Percentiles rank a stretch among this genome's conserved stretches.
Conservation (phyloP, 2,329 filamentous ascomycete genomes). For the Cladophialophora carrionii region DNA sequence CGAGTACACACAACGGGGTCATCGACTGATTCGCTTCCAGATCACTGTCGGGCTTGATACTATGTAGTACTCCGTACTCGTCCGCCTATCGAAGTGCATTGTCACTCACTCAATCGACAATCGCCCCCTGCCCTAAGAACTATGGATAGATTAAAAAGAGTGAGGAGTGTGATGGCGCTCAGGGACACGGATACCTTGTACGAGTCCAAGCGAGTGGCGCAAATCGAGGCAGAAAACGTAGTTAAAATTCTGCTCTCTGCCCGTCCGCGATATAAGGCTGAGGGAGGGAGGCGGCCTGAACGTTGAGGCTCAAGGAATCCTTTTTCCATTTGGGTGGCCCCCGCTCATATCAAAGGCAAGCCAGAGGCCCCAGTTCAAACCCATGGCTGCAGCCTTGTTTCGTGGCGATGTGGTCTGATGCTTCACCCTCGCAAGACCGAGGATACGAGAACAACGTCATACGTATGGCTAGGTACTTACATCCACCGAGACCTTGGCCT, state of each 20-base stretch:
- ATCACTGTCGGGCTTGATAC: too few species aligned
- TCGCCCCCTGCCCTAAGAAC: neutral
- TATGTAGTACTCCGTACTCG: too few species aligned
- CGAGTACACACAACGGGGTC: too few species aligned
- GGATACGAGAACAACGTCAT: neutral
- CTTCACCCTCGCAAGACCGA: neutral
- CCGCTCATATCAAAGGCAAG: slow-evolving; percentile 1
- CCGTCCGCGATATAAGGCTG: slow-evolving; percentile 9
- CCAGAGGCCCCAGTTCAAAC: neutral
- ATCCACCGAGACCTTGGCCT: neutral
- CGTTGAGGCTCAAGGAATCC: slow-evolving; percentile 25
- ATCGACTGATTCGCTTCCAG: too few species aligned
- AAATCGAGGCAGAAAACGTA: neutral
- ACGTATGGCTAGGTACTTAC: neutral
- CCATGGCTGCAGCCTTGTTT: neutral
- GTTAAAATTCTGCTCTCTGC: neutral
- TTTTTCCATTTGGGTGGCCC: neutral
- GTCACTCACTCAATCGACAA: too few species aligned
- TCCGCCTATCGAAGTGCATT: neutral
- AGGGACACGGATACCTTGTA: too few species aligned
- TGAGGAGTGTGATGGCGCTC: too few species aligned
- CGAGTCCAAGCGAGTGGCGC: neutral
- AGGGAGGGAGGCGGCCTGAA: slow-evolving; percentile 17
- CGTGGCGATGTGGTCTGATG: slow-evolving; percentile 6
- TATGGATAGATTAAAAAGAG: neutral